A percentile compares a stretch with the other conserved stretches of the same genome.
Evolutionary conservation across 345 rosid genomes (phyloP).

Genomic region (Gossypium herbaceum): DNA sequence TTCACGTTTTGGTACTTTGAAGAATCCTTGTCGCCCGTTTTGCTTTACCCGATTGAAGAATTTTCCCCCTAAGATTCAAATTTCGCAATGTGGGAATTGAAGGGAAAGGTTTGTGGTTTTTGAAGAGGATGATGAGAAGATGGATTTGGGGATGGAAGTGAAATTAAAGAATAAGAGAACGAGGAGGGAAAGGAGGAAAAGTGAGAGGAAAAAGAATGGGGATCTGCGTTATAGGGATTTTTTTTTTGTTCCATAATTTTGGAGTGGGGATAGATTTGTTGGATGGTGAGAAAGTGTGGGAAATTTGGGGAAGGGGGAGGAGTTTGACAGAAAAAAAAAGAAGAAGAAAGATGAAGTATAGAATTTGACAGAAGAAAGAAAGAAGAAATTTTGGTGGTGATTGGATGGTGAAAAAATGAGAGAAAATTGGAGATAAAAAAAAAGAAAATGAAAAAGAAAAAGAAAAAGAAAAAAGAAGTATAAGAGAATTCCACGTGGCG

Average conservation of each 20-base stretch:
- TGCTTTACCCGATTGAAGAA: conserved; percentile 26
- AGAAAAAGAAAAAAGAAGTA: no score
- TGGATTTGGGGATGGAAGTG: conserved; percentile 38
- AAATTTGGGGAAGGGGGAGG: no score
- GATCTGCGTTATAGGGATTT: conserved; percentile 30
- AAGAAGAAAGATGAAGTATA: no score
- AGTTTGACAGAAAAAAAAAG: no score
- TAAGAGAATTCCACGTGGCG: no score
- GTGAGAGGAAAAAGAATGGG: conserved; percentile 25
- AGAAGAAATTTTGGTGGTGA: no score
- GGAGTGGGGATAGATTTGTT: conserved; percentile 17
- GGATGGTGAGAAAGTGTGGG: background rate
- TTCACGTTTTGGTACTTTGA: no score
- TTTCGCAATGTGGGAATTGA: conserved; percentile 38
- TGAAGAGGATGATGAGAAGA: conserved; percentile 33
- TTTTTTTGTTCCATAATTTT: conserved; percentile 2
- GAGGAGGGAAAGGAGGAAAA: conserved; percentile 20
- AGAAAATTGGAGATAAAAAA: no score
- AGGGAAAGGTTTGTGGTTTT: conserved; percentile 18
- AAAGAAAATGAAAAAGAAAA: no score
- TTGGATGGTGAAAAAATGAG: no score
- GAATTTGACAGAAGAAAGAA: no score
- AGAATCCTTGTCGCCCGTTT: no score
- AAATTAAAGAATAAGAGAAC: conserved; percentile 37
- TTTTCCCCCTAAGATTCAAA: conserved; percentile 28